phyloP scores from a whole-genome alignment of 352 stramenopile genomes.

The Phytophthora podocarpi region DNA sequence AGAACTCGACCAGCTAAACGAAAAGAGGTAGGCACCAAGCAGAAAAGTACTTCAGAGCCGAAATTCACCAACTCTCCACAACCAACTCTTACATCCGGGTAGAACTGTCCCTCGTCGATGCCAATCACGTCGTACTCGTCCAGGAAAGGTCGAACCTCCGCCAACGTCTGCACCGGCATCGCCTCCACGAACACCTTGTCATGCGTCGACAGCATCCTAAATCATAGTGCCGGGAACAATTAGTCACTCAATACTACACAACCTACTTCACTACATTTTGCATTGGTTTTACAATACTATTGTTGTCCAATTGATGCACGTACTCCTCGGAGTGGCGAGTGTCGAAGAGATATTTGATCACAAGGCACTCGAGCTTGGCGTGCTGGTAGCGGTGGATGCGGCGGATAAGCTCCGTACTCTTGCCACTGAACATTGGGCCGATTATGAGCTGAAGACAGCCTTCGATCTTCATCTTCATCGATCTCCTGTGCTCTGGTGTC shows the following conservation, averaged over 20 bases:
- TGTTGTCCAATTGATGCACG: constrained; percentile 18
- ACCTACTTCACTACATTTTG: too few species aligned
- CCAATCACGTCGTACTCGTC: constrained; percentile 84
- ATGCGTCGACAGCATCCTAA: constrained; percentile 76
- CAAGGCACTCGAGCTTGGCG: constrained; percentile 76
- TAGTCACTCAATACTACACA: background rate
- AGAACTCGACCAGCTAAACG: constrained; percentile 74
- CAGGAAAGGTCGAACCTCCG: constrained; percentile 59
- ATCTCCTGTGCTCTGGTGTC: too few species aligned
- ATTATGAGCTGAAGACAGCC: constrained; percentile 85
- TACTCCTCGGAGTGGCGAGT: constrained; percentile 77
- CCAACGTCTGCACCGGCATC: constrained; percentile 59
- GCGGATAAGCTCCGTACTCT: constrained; percentile 87
- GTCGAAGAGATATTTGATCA: constrained; percentile 86
- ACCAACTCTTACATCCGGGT: constrained; percentile 57
- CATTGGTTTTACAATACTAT: background rate
- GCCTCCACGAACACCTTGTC: constrained; percentile 77
- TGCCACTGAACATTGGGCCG: constrained; percentile 89
- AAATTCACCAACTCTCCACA: background rate
- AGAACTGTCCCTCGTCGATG: constrained; percentile 90
- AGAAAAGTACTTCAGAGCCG: constrained; percentile 14
- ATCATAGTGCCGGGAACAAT: background rate
- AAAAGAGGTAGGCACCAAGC: constrained; percentile 1
- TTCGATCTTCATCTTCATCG: constrained; percentile 45
- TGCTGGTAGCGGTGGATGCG: constrained; percentile 83